Evolutionary conservation across 345 rosid genomes (phyloP).

Genomic region (Rhizophora mangle): DNA sequence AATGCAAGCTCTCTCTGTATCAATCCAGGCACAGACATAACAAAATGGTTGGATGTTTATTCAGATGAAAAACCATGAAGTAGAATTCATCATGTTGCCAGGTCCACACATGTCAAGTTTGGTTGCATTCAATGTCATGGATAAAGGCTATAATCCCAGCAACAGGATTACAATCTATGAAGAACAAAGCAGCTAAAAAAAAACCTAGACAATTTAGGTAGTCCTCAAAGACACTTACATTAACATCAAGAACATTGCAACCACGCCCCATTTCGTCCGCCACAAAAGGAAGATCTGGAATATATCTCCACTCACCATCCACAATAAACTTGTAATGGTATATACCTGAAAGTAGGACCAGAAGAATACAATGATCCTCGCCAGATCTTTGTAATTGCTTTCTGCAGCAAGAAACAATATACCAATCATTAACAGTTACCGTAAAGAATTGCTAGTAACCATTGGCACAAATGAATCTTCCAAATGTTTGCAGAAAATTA

Average conservation of each 20-base stretch:
- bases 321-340: constrained; percentile 87
- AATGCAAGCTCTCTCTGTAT: too few species aligned
- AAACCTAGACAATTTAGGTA: background rate
- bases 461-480: background rate
- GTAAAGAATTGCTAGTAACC: background rate
- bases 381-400: constrained; percentile 72
- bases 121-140: too few species aligned
- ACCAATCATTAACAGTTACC: constrained; percentile 5
- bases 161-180: background rate
- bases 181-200: background rate
- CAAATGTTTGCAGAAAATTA: constrained; percentile 13
- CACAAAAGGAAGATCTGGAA: constrained; percentile 72
- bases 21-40: background rate
- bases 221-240: constrained; percentile 45
- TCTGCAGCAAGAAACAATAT: constrained; percentile 42
- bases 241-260: constrained; percentile 81
- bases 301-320: constrained; percentile 79
- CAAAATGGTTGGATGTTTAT: background rate
- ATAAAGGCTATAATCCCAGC: too few species aligned
- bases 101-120: background rate
- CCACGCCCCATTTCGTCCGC: constrained; percentile 60
- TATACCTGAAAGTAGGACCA: constrained; percentile 75
- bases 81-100: background rate
- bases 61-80: background rate
- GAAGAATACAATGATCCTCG: constrained; percentile 70